phyloP scores from a whole-genome alignment of 169 alveolate species.

The Babesia caballi region DNA sequence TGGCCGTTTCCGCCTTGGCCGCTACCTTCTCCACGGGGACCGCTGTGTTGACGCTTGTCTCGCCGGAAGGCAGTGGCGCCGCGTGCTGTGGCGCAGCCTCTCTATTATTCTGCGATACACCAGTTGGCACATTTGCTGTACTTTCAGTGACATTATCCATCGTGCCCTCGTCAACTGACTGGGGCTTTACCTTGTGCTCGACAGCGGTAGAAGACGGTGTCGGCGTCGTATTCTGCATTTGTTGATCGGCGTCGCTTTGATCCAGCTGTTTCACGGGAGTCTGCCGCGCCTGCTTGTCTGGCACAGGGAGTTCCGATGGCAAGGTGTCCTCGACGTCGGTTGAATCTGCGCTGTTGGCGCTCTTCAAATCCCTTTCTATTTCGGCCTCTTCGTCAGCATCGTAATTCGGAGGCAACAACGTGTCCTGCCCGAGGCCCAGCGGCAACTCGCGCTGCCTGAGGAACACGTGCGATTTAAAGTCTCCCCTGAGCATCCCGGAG shows the following conservation, averaged over 20 bases:
- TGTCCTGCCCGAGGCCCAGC: background rate
- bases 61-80: too few species aligned
- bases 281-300: background rate
- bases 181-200: too few species aligned
- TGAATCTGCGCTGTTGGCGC: background rate
- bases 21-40: background rate
- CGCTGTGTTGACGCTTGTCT: too few species aligned
- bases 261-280: background rate
- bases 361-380: background rate
- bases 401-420: background rate
- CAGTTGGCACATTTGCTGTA: too few species aligned
- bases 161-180: too few species aligned
- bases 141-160: too few species aligned
- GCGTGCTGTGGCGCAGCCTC: too few species aligned
- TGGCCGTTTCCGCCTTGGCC: background rate
- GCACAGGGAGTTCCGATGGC: background rate
- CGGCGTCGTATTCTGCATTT: too few species aligned
- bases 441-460: conserved; percentile 20
- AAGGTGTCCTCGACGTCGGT: conserved; percentile 10
- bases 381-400: background rate
- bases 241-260: background rate
- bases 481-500: conserved; percentile 8
- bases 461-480: background rate
- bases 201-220: too few species aligned
- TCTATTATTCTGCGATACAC: too few species aligned